Conservation (phyloP, 257 asterid genomes). For the Euphrasia confusa region DNA sequence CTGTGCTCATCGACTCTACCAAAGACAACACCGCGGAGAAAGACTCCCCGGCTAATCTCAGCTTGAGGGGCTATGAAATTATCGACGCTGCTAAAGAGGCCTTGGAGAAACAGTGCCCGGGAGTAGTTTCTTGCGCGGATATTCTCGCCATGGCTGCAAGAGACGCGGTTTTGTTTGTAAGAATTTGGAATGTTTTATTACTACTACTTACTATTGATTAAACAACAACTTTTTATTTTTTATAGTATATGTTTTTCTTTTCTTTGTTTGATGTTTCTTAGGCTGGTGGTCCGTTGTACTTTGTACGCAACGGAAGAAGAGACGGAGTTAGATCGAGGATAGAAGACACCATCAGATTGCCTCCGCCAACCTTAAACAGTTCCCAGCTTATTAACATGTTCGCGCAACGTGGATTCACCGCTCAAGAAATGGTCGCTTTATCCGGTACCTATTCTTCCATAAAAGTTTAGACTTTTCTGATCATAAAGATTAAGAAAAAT, state of each 20-base stretch:
- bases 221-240: no score
- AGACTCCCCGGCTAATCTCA: slow-evolving; percentile 89
- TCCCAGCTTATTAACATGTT: slow-evolving; percentile 64
- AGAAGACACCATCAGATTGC: slow-evolving; percentile 77
- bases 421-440: slow-evolving; percentile 86
- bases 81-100: slow-evolving; percentile 68
- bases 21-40: slow-evolving; percentile 80
- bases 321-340: slow-evolving; percentile 83
- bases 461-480: no score
- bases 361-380: slow-evolving; percentile 67
- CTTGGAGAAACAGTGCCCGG: slow-evolving; percentile 73
- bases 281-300: slow-evolving; percentile 90
- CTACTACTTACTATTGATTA: no score
- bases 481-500: no score
- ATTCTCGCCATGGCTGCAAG: slow-evolving; percentile 89
- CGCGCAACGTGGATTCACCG: slow-evolving; percentile 68
- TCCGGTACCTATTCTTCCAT: slow-evolving; percentile 41
- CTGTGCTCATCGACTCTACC: slow-evolving; percentile 71
- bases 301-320: slow-evolving; percentile 75
- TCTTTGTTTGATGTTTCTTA: slow-evolving; percentile 9
- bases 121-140: slow-evolving; percentile 94
- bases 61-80: slow-evolving; percentile 72
- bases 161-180: slow-evolving; percentile 86
- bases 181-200: neutral
- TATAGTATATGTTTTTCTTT: no score